These are phyloP conservation scores for Naematelia encephala DNA, from an alignment of 768 basidiomycete species.

Conservation along the genomic window DNA sequence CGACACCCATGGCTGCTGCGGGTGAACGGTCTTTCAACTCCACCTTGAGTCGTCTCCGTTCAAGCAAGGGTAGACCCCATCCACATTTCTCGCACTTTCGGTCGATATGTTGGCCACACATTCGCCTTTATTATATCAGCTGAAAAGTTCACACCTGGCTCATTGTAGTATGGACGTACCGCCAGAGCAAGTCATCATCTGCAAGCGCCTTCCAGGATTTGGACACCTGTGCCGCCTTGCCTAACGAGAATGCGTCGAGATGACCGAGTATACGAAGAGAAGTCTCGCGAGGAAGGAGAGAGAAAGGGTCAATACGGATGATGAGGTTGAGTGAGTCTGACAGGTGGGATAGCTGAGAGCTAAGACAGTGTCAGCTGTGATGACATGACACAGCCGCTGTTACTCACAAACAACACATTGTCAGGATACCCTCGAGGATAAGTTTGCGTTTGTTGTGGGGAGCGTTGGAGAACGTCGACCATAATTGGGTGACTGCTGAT, in stretches of 20 bases:
- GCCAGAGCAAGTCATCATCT: slow-evolving; percentile 94
- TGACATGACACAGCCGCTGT: no score
- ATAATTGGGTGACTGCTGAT: slow-evolving; percentile 81
- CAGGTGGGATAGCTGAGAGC: slow-evolving; percentile 89
- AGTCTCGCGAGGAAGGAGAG: slow-evolving; percentile 83
- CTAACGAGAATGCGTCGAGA: slow-evolving; percentile 88
- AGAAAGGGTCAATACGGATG: slow-evolving; percentile 93
- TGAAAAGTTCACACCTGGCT: background rate
- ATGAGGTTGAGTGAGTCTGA: slow-evolving; percentile 85
- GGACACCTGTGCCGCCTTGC: slow-evolving; percentile 87
- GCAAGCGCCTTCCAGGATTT: slow-evolving; percentile 80
- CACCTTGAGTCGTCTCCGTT: slow-evolving; percentile 52
- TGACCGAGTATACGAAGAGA: slow-evolving; percentile 78
- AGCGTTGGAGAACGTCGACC: slow-evolving; percentile 95
- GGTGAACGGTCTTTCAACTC: slow-evolving; percentile 43
- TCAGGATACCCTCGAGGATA: slow-evolving; percentile 92
- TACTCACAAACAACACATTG: slow-evolving; percentile 90
- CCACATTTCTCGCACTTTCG: slow-evolving; percentile 95
- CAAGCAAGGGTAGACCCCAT: slow-evolving; percentile 90
- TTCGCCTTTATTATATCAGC: slow-evolving; percentile 53
- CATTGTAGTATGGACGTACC: slow-evolving; percentile 33
- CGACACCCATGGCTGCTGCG: slow-evolving; percentile 28
- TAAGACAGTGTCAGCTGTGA: slow-evolving; percentile 11
- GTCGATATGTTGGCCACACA: slow-evolving; percentile 98
- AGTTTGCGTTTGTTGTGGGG: slow-evolving; percentile 84